Percentiles rank a stretch among this genome's conserved stretches.
These are phyloP conservation scores for Phytophthora palmivora DNA, from an alignment of 352 stramenopile species.

Conservation along the genomic window DNA sequence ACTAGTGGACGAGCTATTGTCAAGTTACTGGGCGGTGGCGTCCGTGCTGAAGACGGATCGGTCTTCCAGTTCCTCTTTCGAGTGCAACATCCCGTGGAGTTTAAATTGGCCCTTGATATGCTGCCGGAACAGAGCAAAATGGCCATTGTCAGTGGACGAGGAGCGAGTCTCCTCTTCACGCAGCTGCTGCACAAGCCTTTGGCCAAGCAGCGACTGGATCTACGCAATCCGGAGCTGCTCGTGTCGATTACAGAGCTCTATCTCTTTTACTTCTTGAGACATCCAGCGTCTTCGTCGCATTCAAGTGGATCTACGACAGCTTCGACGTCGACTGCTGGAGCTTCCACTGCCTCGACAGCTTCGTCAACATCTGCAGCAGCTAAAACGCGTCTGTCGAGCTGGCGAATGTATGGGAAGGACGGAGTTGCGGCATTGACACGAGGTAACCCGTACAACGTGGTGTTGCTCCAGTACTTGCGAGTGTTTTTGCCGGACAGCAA, in stretches of 20 bases:
- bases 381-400: constrained; percentile 65
- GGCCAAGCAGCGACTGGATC: constrained; percentile 78
- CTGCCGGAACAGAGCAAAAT: constrained; percentile 85
- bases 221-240: constrained; percentile 77
- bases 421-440: constrained; percentile 68
- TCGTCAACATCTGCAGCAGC: constrained; percentile 61
- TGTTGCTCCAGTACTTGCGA: constrained; percentile 83
- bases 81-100: constrained; percentile 78
- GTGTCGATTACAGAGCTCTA: constrained; percentile 89
- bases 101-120: constrained; percentile 83
- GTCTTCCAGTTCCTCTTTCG: constrained; percentile 87
- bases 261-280: constrained; percentile 86
- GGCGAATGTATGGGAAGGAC: constrained; percentile 75
- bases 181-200: constrained; percentile 86
- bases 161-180: constrained; percentile 78
- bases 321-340: constrained; percentile 6
- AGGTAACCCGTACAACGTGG: constrained; percentile 87
- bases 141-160: constrained; percentile 69
- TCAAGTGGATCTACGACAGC: constrained; percentile 40
- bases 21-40: constrained; percentile 63
- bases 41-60: constrained; percentile 72
- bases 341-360: constrained; percentile 56
- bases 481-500: constrained; percentile 79
- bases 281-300: constrained; percentile 77
- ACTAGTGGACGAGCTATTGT: constrained; percentile 59